Evolutionary conservation across 805 yeast species (phyloP).

Genomic region (Torulaspora maleeae): DNA sequence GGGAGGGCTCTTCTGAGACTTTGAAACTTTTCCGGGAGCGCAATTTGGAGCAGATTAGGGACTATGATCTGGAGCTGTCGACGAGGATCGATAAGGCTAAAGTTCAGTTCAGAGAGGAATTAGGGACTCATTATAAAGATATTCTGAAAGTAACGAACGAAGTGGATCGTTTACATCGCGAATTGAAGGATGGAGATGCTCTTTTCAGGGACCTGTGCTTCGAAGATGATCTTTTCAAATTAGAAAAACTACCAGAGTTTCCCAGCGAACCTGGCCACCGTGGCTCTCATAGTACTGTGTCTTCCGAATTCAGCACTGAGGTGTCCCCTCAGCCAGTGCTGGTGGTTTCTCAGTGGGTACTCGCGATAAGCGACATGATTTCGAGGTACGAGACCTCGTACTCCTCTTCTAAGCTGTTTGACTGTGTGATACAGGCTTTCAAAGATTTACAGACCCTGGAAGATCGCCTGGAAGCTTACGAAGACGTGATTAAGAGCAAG

Average conservation of each 20-base stretch:
- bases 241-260: constrained; percentile 22
- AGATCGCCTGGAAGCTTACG: constrained; percentile 1
- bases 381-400: constrained; percentile 18
- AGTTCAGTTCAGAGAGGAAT: constrained; percentile 19
- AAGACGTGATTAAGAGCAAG: constrained; percentile 10
- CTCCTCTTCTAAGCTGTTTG: constrained; percentile 15
- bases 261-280: not conserved
- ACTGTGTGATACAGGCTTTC: constrained; percentile 17
- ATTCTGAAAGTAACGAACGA: constrained; percentile 27
- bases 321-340: constrained; percentile 10
- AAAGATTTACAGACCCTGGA: constrained; percentile 3
- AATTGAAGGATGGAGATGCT: constrained; percentile 20
- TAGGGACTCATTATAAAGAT: constrained; percentile 24
- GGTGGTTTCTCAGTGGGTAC: constrained; percentile 25
- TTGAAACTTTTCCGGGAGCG: constrained; percentile 14
- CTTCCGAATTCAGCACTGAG: not conserved
- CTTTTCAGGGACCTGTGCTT: constrained; percentile 32
- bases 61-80: constrained; percentile 17
- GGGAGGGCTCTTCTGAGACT: constrained; percentile 7
- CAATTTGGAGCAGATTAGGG: constrained; percentile 17
- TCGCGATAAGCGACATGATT: constrained; percentile 22
- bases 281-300: not conserved
- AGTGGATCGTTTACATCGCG: constrained; percentile 16
- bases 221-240: constrained; percentile 24
- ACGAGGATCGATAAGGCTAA: constrained; percentile 15